Conservation (phyloP, 2,329 filamentous ascomycete species). For the Harringtonia lauricola region DNA sequence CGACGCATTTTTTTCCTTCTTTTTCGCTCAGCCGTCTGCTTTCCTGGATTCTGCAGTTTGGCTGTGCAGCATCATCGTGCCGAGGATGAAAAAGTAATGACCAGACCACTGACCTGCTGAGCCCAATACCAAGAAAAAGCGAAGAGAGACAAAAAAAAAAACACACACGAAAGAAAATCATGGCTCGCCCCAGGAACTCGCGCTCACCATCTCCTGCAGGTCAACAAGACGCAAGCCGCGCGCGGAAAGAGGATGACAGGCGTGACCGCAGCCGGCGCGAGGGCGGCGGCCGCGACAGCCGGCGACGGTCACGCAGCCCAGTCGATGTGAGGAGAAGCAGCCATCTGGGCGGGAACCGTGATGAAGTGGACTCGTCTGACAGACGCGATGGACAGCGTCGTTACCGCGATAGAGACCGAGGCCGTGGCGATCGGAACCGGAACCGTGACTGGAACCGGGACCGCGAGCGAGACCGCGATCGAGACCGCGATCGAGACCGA, state of each 20-base stretch:
- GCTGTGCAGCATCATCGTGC: neutral
- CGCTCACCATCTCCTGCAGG: slow-evolving; percentile 92
- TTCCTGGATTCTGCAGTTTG: neutral
- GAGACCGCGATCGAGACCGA: slow-evolving; percentile 8
- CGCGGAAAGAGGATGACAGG: slow-evolving; percentile 49
- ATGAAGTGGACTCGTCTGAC: slow-evolving; percentile 26
- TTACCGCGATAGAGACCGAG: slow-evolving; percentile 34
- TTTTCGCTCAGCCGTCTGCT: too few species aligned
- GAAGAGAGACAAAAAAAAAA: neutral
- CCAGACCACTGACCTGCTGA: neutral
- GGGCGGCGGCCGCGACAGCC: slow-evolving; percentile 32
- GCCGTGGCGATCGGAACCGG: slow-evolving; percentile 35
- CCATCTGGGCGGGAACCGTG: neutral
- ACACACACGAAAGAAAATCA: slow-evolving; percentile 17
- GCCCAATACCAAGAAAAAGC: neutral
- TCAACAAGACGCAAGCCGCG: slow-evolving; percentile 62
- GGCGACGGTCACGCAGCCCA: slow-evolving; percentile 51
- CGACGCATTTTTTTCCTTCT: too few species aligned
- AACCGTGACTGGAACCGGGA: slow-evolving; percentile 52
- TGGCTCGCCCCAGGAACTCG: slow-evolving; percentile 56
- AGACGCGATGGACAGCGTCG: slow-evolving; percentile 35
- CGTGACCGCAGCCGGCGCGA: slow-evolving; percentile 37
- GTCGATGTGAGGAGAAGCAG: slow-evolving; percentile 39
- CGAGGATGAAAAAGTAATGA: slow-evolving; percentile 4
- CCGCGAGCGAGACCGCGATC: slow-evolving; percentile 50